Conservation (phyloP, 2,329 filamentous ascomycete genomes). For the Aspergillus neotritici region DNA sequence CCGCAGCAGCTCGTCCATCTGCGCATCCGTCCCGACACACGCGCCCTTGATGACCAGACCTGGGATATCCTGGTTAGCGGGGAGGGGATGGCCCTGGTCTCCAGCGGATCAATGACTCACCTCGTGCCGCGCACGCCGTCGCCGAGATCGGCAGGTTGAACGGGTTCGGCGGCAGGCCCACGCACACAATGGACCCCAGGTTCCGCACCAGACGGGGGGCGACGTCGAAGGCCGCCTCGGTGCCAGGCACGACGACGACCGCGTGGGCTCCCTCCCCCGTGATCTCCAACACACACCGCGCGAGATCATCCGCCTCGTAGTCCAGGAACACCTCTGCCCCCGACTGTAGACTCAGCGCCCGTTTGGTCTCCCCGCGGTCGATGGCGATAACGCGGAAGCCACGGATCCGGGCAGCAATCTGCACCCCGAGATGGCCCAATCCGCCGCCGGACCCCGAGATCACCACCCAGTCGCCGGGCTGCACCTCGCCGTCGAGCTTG, state of each 20-base stretch:
- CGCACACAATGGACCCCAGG: constrained; percentile 18
- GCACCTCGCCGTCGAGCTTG: constrained; percentile 7
- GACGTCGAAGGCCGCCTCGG: constrained; percentile 14
- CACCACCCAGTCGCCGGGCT: constrained; percentile 33
- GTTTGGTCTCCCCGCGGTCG: constrained; percentile 4
- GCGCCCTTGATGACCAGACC: constrained; percentile 19
- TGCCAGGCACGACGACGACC: constrained; percentile 4
- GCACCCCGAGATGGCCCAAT: constrained; percentile 50
- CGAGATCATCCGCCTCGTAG: constrained; percentile 17
- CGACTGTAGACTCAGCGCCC: constrained; percentile 15
- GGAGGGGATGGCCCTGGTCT: not conserved
- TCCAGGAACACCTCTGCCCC: constrained; percentile 18
- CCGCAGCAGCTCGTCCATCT: constrained; percentile 15
- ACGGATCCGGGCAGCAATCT: constrained; percentile 50
- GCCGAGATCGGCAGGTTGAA: constrained; percentile 19
- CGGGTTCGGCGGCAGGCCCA: constrained; percentile 18
- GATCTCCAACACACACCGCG: constrained; percentile 13
- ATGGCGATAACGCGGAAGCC: constrained; percentile 51
- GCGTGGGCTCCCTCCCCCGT: constrained; percentile 20
- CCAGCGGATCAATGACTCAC: constrained; percentile 4
- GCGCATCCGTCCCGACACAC: constrained; percentile 19
- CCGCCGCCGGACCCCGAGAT: constrained; percentile 49
- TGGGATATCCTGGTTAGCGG: not conserved
- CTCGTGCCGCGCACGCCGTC: constrained; percentile 21
- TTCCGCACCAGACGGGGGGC: constrained; percentile 17